A percentile compares a stretch with the other conserved stretches of the same genome.
Evolutionary conservation across 177 flowering plant species (phyloP).

Genomic region (Vitis hybrid): DNA sequence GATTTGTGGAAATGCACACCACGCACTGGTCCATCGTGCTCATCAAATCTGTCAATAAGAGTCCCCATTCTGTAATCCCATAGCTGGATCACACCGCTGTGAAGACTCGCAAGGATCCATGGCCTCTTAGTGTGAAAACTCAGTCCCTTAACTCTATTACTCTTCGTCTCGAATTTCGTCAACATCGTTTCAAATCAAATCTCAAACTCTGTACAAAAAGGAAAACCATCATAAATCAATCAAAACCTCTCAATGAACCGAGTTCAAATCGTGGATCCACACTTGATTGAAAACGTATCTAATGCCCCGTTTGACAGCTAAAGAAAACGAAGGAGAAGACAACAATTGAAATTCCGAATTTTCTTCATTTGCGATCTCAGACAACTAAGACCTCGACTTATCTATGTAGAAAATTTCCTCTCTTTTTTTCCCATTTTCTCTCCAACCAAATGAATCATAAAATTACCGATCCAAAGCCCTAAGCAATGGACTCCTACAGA

Average conservation of each 20-base stretch:
- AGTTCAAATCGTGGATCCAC: background rate
- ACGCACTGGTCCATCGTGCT: constrained; percentile 36
- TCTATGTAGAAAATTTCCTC: background rate
- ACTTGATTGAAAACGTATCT: no score
- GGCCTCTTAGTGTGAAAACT: constrained; percentile 37
- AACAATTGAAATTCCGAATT: no score
- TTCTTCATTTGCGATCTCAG: no score
- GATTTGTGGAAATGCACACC: constrained; percentile 32
- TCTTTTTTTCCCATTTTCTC: background rate
- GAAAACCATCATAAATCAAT: no score
- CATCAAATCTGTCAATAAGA: constrained; percentile 30
- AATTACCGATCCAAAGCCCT: background rate
- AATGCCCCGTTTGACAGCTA: no score
- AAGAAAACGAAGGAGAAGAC: no score
- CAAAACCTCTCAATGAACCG: background rate
- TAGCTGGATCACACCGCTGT: constrained; percentile 33
- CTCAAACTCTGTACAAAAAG: background rate
- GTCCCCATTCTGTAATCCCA: constrained; percentile 38
- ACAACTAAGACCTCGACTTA: no score
- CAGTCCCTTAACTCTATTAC: constrained; percentile 34
- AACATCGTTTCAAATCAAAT: constrained; percentile 17
- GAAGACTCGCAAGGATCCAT: constrained; percentile 36
- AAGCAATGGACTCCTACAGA: background rate
- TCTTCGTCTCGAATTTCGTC: constrained; percentile 37
- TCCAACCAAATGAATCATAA: background rate